Conservation (phyloP, 2,329 filamentous ascomycete genomes). For the Tympanopsis confertula region DNA sequence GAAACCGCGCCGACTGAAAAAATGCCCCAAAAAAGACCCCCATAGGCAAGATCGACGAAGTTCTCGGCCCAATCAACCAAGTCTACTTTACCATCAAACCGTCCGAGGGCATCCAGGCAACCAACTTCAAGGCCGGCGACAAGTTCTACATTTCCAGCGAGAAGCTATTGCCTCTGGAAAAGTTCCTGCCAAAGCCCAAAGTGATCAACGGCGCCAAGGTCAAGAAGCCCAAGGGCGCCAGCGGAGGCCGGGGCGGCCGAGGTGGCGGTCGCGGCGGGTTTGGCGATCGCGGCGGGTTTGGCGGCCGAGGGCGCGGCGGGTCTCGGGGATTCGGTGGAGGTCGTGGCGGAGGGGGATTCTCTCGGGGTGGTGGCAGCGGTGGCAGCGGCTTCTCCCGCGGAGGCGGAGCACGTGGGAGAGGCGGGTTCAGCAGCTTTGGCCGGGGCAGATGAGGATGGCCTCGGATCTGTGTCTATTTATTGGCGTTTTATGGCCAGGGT, state of each 20-base stretch:
- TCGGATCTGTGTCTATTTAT: too few species aligned
- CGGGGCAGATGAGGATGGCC: neutral
- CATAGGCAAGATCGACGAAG: slow-evolving; percentile 95
- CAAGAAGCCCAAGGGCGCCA: slow-evolving; percentile 59
- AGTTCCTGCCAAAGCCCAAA: slow-evolving; percentile 94
- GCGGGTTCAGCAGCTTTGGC: slow-evolving; percentile 6
- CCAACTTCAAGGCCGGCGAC: slow-evolving; percentile 89
- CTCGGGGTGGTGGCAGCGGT: slow-evolving; percentile 19
- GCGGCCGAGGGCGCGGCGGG: slow-evolving; percentile 32
- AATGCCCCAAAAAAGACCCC: slow-evolving; percentile 41
- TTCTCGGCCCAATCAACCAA: slow-evolving; percentile 93
- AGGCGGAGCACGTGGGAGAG: slow-evolving; percentile 19
- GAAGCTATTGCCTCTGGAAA: slow-evolving; percentile 88
- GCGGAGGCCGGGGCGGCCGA: slow-evolving; percentile 42
- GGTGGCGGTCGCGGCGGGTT: slow-evolving; percentile 30
- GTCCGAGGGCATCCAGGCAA: slow-evolving; percentile 86
- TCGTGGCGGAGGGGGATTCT: slow-evolving; percentile 22
- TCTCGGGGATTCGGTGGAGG: slow-evolving; percentile 40
- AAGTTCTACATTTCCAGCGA: slow-evolving; percentile 94
- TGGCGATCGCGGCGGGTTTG: slow-evolving; percentile 24
- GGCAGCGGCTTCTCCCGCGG: slow-evolving; percentile 25
- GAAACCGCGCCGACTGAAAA: slow-evolving; percentile 4
- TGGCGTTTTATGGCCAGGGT: too few species aligned
- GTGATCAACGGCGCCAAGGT: slow-evolving; percentile 48
- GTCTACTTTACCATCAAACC: slow-evolving; percentile 98